Conservation (phyloP, 202 grass and related monocot species). For the Schoenoplectus triqueter region DNA sequence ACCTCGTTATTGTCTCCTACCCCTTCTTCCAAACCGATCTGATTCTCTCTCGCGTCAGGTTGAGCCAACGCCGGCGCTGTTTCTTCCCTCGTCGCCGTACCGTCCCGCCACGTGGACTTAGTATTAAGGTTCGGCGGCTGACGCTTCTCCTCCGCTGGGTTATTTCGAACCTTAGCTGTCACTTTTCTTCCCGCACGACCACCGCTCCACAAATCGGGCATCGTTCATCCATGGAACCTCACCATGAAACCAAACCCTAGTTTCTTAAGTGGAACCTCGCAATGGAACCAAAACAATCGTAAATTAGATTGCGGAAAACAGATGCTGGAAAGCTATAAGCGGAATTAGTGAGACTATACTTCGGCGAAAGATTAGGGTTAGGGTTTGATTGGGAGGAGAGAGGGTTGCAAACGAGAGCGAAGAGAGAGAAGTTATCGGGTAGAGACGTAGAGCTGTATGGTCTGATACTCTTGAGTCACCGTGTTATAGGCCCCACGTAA, state of each 20-base stretch:
- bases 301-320: neutral
- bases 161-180: conserved; percentile 51
- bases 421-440: conserved; percentile 21
- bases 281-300: neutral
- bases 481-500: neutral
- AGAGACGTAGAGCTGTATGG: neutral
- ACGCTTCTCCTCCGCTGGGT: conserved; percentile 30
- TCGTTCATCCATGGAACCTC: conserved; percentile 71
- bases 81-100: conserved; percentile 48
- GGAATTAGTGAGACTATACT: conserved; percentile 21
- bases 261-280: neutral
- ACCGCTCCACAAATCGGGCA: conserved; percentile 93
- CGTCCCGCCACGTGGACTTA: conserved; percentile 46
- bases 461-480: neutral
- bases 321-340: neutral
- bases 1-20: conserved; percentile 38
- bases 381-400: conserved; percentile 28
- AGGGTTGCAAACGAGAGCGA: neutral
- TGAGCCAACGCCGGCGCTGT: conserved; percentile 28
- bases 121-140: conserved; percentile 29
- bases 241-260: conserved; percentile 51
- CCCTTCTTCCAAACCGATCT: conserved; percentile 56
- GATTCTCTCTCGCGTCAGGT: conserved; percentile 49
- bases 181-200: conserved; percentile 69
- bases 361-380: conserved; percentile 43